Evolutionary conservation across 1,284 basidiomycete species (phyloP).

Genomic region (Ganoderma resinaceum): DNA sequence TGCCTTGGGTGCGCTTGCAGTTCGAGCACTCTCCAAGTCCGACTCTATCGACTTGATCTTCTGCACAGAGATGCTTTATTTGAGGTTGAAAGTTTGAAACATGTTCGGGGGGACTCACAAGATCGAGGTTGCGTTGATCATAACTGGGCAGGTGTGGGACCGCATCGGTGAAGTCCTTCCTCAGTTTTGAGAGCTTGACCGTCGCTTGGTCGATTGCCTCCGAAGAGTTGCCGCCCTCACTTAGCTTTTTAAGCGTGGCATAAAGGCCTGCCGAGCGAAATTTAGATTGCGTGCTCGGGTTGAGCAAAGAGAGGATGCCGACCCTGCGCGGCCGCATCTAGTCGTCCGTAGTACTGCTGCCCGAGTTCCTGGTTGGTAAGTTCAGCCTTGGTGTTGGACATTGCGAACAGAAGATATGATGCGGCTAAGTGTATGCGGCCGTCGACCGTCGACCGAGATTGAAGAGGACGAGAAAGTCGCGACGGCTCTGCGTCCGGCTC

Average conservation of each 20-base stretch:
- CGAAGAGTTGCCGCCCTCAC: slow-evolving; percentile 13
- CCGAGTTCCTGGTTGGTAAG: slow-evolving; percentile 49
- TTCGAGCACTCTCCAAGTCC: slow-evolving; percentile 44
- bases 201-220: slow-evolving; percentile 35
- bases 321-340: slow-evolving; percentile 56
- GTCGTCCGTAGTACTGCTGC: slow-evolving; percentile 53
- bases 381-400: slow-evolving; percentile 40
- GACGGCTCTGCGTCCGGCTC: too few relatives aligned
- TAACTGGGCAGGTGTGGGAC: slow-evolving; percentile 71
- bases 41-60: slow-evolving; percentile 49
- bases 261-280: slow-evolving; percentile 46
- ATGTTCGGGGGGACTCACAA: slow-evolving; percentile 54
- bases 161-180: slow-evolving; percentile 67
- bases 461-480: not conserved
- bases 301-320: slow-evolving; percentile 36
- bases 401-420: slow-evolving; percentile 11
- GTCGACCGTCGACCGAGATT: not conserved
- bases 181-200: slow-evolving; percentile 50
- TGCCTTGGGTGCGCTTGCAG: slow-evolving; percentile 53
- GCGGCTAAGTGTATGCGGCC: not conserved
- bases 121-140: slow-evolving; percentile 75
- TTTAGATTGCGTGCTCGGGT: slow-evolving; percentile 20
- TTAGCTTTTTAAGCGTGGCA: slow-evolving; percentile 43
- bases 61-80: slow-evolving; percentile 19
- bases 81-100: slow-evolving; percentile 41